These are phyloP conservation scores for Ceratocystis cacaofunesta DNA, from an alignment of 2,329 filamentous ascomycete genomes.

Conservation along the genomic window DNA sequence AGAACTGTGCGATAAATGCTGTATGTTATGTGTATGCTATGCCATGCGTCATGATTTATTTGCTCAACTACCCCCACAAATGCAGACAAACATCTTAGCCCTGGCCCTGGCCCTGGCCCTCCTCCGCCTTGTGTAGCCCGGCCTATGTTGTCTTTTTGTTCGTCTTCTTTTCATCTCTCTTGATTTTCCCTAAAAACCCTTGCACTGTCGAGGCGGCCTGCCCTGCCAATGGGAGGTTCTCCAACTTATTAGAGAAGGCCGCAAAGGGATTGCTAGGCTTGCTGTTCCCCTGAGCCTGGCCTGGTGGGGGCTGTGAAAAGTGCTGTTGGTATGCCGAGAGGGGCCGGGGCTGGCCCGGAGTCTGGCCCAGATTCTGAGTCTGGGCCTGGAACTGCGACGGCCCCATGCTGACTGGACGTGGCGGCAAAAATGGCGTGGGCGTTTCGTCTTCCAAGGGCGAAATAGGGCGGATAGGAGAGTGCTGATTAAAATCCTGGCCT, in stretches of 20 bases:
- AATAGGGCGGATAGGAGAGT: slow-evolving; percentile 17
- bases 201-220: slow-evolving; percentile 31
- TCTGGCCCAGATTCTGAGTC: not conserved
- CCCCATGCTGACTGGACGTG: slow-evolving; percentile 31
- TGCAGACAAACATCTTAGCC: not conserved
- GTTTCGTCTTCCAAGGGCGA: slow-evolving; percentile 18
- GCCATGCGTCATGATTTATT: not conserved
- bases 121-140: slow-evolving; percentile 24
- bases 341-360: slow-evolving; percentile 19
- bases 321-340: slow-evolving; percentile 22
- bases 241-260: slow-evolving; percentile 1
- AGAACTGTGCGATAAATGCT: not conserved
- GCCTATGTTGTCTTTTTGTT: slow-evolving; percentile 34
- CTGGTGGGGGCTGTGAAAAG: slow-evolving; percentile 19
- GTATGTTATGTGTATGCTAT: too few relatives aligned
- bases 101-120: not conserved
- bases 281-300: not conserved
- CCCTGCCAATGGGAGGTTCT: slow-evolving; percentile 6
- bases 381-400: slow-evolving; percentile 6
- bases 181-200: slow-evolving; percentile 28
- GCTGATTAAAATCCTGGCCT: slow-evolving; percentile 26
- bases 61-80: slow-evolving; percentile 5
- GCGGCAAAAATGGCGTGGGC: slow-evolving; percentile 22
- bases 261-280: not conserved
- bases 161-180: slow-evolving; percentile 29